A percentile compares a stretch with the other conserved stretches of the same genome.
Conservation (phyloP, 1,284 basidiomycete species). For the Omphalotus olearius region DNA sequence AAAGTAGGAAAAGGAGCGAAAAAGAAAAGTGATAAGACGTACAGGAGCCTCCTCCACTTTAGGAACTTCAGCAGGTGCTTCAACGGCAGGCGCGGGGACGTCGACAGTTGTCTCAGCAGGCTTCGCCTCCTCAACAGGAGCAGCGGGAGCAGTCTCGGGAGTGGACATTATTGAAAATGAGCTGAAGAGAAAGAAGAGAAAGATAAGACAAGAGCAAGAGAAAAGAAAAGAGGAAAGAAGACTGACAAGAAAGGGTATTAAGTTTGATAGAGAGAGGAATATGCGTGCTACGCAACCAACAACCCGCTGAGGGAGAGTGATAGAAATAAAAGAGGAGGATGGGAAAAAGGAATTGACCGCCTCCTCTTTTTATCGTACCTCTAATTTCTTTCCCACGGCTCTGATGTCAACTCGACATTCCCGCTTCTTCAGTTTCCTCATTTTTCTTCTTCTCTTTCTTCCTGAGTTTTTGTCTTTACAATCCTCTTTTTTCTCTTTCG, state of each 20-base stretch:
- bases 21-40: constrained; percentile 17
- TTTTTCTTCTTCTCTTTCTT: background rate
- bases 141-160: constrained; percentile 45
- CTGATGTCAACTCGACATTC: background rate
- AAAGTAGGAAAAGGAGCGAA: constrained; percentile 6
- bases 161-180: constrained; percentile 78
- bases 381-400: too few relatives aligned
- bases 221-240: constrained; percentile 17
- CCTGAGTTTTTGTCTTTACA: background rate
- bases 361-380: background rate
- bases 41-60: constrained; percentile 42
- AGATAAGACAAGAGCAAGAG: constrained; percentile 18
- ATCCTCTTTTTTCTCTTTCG: background rate
- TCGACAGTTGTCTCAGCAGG: constrained; percentile 40
- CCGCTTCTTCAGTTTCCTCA: too few relatives aligned
- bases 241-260: constrained; percentile 31
- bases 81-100: constrained; percentile 29
- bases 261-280: constrained; percentile 47
- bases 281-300: constrained; percentile 49
- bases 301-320: constrained; percentile 42
- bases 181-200: constrained; percentile 28
- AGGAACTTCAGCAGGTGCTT: constrained; percentile 32
- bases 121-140: constrained; percentile 50
- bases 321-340: constrained; percentile 39
- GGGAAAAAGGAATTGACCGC: constrained; percentile 29